A percentile compares a stretch with the other conserved stretches of the same genome.
These are phyloP conservation scores for Tetracladium setigerum DNA, from an alignment of 495 filamentous ascomycete species.

Conservation along the genomic window DNA sequence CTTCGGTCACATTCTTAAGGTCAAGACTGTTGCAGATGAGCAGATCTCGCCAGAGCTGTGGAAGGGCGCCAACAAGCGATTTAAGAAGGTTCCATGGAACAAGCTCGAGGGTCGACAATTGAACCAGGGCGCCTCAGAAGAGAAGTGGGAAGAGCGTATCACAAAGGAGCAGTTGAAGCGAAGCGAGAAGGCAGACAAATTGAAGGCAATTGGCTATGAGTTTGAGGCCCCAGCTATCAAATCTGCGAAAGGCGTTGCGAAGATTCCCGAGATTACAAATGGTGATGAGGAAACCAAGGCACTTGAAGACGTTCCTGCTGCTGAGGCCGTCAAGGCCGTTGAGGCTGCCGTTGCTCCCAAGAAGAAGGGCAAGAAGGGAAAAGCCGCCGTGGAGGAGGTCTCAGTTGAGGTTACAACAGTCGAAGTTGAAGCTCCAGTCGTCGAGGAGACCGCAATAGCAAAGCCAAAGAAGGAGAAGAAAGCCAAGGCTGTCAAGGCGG, in stretches of 20 bases:
- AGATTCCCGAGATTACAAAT: constrained; percentile 14
- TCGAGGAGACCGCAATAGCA: neutral
- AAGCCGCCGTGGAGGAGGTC: constrained; percentile 4
- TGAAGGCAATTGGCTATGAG: constrained; percentile 79
- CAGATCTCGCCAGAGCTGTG: constrained; percentile 75
- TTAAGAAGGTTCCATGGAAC: constrained; percentile 81
- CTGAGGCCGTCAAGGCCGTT: constrained; percentile 2
- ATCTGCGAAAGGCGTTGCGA: constrained; percentile 48
- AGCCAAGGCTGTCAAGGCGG: constrained; percentile 7
- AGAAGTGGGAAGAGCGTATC: constrained; percentile 68
- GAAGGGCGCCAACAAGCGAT: constrained; percentile 80
- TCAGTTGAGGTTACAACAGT: neutral
- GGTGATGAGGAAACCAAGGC: constrained; percentile 28
- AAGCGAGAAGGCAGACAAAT: constrained; percentile 55
- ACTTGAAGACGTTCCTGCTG: constrained; percentile 8
- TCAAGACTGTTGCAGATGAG: constrained; percentile 64
- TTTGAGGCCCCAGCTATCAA: constrained; percentile 69
- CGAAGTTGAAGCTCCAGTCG: neutral
- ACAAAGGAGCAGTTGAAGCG: constrained; percentile 62
- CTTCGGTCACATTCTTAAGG: constrained; percentile 86
- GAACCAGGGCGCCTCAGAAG: constrained; percentile 58
- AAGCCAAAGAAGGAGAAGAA: constrained; percentile 13
- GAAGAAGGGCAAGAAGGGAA: constrained; percentile 10
- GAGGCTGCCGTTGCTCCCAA: neutral
- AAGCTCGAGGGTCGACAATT: constrained; percentile 69